These are phyloP conservation scores for Pholiota adiposa DNA, from an alignment of 1,284 basidiomycete species.

Conservation along the genomic window DNA sequence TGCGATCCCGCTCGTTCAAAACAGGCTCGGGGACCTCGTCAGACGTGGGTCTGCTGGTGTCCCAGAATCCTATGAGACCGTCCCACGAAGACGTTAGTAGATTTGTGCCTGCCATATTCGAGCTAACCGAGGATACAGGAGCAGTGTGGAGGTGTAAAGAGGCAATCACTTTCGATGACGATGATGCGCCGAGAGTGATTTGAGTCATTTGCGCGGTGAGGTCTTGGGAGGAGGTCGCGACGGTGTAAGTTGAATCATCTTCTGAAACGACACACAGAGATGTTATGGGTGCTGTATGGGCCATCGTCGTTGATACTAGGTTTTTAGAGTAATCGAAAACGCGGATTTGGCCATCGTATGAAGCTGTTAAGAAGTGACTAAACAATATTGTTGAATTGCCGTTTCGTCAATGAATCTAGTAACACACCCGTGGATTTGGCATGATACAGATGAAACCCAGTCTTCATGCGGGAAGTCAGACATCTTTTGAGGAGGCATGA, in stretches of 20 bases:
- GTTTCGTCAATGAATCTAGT: neutral
- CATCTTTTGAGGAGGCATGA: slow-evolving; percentile 88
- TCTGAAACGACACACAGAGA: slow-evolving; percentile 64
- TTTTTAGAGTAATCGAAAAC: slow-evolving; percentile 75
- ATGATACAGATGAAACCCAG: slow-evolving; percentile 89
- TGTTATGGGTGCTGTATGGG: slow-evolving; percentile 74
- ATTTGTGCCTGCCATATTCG: slow-evolving; percentile 56
- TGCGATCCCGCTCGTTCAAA: slow-evolving; percentile 45
- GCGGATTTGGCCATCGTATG: slow-evolving; percentile 81
- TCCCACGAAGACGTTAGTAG: slow-evolving; percentile 85
- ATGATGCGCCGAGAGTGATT: slow-evolving; percentile 40
- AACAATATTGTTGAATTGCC: slow-evolving; percentile 2
- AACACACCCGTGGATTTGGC: slow-evolving; percentile 68
- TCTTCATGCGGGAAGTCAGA: slow-evolving; percentile 88
- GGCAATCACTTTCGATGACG: slow-evolving; percentile 47
- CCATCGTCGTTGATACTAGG: slow-evolving; percentile 49
- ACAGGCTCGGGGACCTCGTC: slow-evolving; percentile 60
- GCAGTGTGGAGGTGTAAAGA: slow-evolving; percentile 78
- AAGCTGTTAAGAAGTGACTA: slow-evolving; percentile 76
- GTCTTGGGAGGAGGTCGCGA: slow-evolving; percentile 87
- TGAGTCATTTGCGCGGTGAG: slow-evolving; percentile 71
- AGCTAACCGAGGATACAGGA: slow-evolving; percentile 69
- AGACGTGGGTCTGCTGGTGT: slow-evolving; percentile 58
- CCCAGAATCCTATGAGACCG: slow-evolving; percentile 79
- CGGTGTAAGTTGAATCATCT: slow-evolving; percentile 41